Percentiles rank a stretch among this genome's conserved stretches.
Evolutionary conservation across 2,329 filamentous ascomycete genomes (phyloP).

Genomic region (Periconia digitata): DNA sequence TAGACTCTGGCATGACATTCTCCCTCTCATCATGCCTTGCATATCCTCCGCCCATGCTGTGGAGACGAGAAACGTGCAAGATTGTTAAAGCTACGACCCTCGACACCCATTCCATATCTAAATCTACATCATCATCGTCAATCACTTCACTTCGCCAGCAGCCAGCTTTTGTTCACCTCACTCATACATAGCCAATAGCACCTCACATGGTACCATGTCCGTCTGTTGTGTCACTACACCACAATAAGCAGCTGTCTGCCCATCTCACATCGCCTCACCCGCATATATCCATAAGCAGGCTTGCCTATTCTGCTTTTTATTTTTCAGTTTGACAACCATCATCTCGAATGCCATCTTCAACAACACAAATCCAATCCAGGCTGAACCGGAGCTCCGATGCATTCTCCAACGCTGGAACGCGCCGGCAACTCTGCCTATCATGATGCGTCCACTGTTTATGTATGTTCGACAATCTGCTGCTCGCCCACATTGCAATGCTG

Average conservation of each 20-base stretch:
- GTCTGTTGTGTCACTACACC: neutral
- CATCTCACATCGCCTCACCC: neutral
- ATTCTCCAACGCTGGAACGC: neutral
- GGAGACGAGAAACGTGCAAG: too few relatives aligned
- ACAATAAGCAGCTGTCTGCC: neutral
- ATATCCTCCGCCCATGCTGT: neutral
- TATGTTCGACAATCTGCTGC: neutral
- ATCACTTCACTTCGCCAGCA: too few relatives aligned
- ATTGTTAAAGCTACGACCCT: too few relatives aligned
- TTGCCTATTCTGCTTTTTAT: neutral
- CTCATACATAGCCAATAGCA: neutral
- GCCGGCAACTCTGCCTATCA: conserved; percentile 11
- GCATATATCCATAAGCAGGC: neutral
- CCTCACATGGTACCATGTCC: neutral
- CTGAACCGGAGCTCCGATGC: neutral
- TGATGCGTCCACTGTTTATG: conserved; percentile 11
- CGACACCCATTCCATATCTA: too few relatives aligned
- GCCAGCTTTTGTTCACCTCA: neutral
- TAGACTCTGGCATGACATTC: conserved; percentile 13
- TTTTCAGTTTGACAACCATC: neutral
- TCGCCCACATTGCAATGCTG: neutral
- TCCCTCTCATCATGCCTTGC: conserved; percentile 1
- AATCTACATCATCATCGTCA: too few relatives aligned
- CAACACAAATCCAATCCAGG: neutral
- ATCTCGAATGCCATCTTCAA: neutral